Evolutionary conservation across 2,329 filamentous ascomycete genomes (phyloP).

Genomic region (Diaporthe citrichinensis): DNA sequence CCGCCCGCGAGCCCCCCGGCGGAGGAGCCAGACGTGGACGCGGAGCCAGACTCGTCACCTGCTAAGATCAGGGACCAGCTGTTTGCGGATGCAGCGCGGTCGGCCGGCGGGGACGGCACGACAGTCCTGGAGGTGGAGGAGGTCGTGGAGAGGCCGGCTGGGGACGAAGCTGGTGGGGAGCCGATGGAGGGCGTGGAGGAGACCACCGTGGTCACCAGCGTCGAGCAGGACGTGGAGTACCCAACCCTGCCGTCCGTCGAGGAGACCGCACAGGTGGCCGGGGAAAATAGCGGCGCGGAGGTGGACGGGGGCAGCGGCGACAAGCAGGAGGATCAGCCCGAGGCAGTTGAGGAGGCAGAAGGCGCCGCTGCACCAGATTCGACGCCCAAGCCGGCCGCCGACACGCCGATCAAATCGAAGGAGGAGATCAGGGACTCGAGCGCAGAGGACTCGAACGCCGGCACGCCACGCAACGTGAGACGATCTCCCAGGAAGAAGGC

Average conservation of each 20-base stretch:
- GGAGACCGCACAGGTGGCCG: constrained; percentile 2
- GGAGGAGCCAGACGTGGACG: neutral
- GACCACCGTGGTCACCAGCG: constrained; percentile 12
- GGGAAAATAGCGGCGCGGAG: neutral
- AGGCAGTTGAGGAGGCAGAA: neutral
- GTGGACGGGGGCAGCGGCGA: neutral
- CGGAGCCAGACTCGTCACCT: constrained; percentile 34
- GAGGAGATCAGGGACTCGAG: constrained; percentile 31
- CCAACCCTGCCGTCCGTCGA: constrained; percentile 34
- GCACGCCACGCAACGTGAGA: constrained; percentile 39
- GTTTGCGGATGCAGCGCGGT: constrained; percentile 10
- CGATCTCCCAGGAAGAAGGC: constrained; percentile 40
- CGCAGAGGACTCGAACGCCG: constrained; percentile 39
- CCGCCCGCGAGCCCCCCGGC: constrained; percentile 10
- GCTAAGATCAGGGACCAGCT: constrained; percentile 38
- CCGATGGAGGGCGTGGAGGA: constrained; percentile 34
- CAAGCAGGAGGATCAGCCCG: neutral
- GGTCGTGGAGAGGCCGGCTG: constrained; percentile 9
- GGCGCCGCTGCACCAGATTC: neutral
- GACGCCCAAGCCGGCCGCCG: neutral
- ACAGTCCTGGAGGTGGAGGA: constrained; percentile 14
- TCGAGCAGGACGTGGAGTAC: constrained; percentile 36
- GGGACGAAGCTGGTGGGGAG: constrained; percentile 5
- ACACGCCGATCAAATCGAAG: constrained; percentile 27
- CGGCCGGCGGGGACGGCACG: neutral